Base-by-base conservation (phyloP, 805 yeast species). In the Saccharomycopsis sp. region DNA sequence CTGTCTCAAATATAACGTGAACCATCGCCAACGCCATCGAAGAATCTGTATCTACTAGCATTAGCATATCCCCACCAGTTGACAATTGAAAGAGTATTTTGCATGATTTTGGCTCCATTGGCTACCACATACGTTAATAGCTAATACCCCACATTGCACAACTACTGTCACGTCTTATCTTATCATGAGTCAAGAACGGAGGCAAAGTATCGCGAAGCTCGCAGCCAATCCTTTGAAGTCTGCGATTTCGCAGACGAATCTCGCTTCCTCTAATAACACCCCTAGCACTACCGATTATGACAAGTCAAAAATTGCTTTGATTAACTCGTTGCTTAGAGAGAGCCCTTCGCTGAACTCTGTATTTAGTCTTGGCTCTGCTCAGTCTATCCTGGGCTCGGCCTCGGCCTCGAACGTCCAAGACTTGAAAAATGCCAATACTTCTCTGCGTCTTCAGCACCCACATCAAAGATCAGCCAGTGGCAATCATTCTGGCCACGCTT, bases 281-380 rank as follows among this genome's bases (percentile, higher is more conserved):
- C 8, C 18, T 15, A 21, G 44, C 34, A 12, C 37, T 46, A 48
- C 15, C 5, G 20, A n/a, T 16, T 20, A 29, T 37, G 58, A 21
- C 34, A 56, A 56, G 37, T 24, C 56, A 12, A 58, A 58, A 24
- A 58, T 58, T 51, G 24, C 54, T 8, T 56, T 53, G 20, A 58
- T 58, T 29, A 57, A 52, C 50, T 53, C 57, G 2, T 18, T 54
- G n/a, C 54, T 60, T 34, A 60, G 58, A 23, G 48, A 52, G 16
- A 50, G 56, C n/a, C 63, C 63, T 14, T 57, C 61, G 5, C 40
- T 53, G 23, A 60, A 58, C 56, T 51, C 56, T 12, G 59, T 60
- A 14, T 55, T 57, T 50, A 57, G 58, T 37, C 51, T 58, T 54
- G n/a, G 23, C 24, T 44, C 51, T 21, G 48, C 21, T 7, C 48